A percentile compares a stretch with the other conserved stretches of the same genome.
Evolutionary conservation across 176 grass and related monocot species (phyloP).

Genomic region (Raddia guianensis): DNA sequence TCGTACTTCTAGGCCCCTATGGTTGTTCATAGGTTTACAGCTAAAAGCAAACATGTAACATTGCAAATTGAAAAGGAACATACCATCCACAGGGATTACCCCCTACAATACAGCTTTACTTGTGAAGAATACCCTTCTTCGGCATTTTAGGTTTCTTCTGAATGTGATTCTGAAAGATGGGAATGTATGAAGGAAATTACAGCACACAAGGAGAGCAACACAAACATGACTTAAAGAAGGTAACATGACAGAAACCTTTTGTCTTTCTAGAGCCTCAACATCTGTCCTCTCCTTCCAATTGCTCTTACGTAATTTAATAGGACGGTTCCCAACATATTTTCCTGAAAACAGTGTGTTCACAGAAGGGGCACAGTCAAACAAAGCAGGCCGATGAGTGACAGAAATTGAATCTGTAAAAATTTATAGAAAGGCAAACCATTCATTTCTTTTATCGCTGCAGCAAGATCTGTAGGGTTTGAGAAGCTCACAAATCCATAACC

Average conservation of each 20-base stretch:
- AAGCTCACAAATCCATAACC: conserved; percentile 99
- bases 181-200: conserved; percentile 25
- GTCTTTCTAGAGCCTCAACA: conserved; percentile 80
- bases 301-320: conserved; percentile 98
- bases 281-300: conserved; percentile 99
- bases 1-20: not conserved
- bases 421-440: conserved; percentile 65
- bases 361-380: conserved; percentile 23
- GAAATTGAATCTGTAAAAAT: not conserved
- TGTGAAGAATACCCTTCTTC: conserved; percentile 91
- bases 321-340: conserved; percentile 96
- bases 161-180: conserved; percentile 67
- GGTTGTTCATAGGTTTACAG: not conserved
- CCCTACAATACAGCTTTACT: conserved; percentile 50
- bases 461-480: conserved; percentile 90
- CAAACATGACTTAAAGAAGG: not conserved
- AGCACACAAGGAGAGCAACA: conserved; percentile 16
- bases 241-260: conserved; percentile 57
- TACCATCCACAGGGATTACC: conserved; percentile 21
- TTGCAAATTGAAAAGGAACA: conserved; percentile 28
- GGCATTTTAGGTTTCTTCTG: conserved; percentile 92
- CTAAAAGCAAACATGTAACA: not conserved
- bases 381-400: conserved; percentile 16
- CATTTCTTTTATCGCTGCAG: conserved; percentile 97
- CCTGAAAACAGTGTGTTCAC: conserved; percentile 52